Evolutionary conservation across 106 monocot species (phyloP), one percentile per base, ranked within the genome.

Genomic region (Platanthera guangdongensis): DNA sequence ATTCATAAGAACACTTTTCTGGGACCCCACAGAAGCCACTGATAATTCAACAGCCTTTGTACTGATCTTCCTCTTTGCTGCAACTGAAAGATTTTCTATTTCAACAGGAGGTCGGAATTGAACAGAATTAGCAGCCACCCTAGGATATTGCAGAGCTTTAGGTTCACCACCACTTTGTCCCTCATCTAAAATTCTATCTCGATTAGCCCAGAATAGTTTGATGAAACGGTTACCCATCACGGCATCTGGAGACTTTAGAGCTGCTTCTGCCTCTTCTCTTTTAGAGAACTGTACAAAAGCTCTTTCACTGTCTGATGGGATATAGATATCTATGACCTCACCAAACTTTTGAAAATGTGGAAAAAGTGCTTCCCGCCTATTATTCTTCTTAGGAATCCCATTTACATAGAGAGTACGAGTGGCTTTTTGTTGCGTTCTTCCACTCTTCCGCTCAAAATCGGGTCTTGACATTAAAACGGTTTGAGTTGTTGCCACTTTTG

Each of bases 221-320:
- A 97, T 97, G 70, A 97, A 97, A 25, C 97, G 91, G 80, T 97
- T 97, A 51, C 97, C 97, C 97, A 97, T 97, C 45, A 97, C 89
- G 79, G 97, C 97, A 81, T 97, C 97, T 75, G 97, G 94, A 39
- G 97, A 87, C 70, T 83, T 84, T 21, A 97, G 86, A 67, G 97
- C 97, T 64, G 94, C 87, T 82, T 94, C 97, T 75, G 97, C 97
- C 32, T 94, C 97, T 71, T 97, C 97, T 68, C 88, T 87, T 76
- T 83, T 97, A 60, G 87, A 89, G 75, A 94, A 97, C 75, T 97
- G 97, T 6, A 97, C 91, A 84, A 97, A 97, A 77, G 97, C 97
- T 78, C 85, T 94, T 79, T 97, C 97, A 76, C 86, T 88, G 53
- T 86, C 85, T 45, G 75, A 15, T 67, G 97, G 97, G 77, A 97